Evolutionary conservation across 2,329 filamentous ascomycete genomes (phyloP), one percentile per base, ranked within the genome.

Genomic region (Colletotrichum camelliae): DNA sequence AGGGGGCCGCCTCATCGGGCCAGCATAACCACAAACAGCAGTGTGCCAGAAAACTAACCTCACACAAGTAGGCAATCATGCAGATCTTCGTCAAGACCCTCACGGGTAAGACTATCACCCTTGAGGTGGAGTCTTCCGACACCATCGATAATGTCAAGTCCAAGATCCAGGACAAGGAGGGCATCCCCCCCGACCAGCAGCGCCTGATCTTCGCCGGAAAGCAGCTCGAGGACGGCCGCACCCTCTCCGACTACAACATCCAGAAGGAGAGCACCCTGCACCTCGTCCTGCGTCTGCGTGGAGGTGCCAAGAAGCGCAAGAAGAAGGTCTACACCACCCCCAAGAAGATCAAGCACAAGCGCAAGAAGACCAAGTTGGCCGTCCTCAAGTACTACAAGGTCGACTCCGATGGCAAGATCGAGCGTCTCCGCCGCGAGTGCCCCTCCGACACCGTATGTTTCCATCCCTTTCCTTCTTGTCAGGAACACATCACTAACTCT

Each of bases 311-410:
- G 96, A 98, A 98, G 95, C 94, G 97, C 90, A 99, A 99, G 95
- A 98, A 98, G 96, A 99, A 99, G 96, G 97, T 99, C 83, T 99
- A 99, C 95, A 98, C 95, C 88, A 99, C 97, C 85, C 97, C 97
- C 88, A 99, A 99, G 96, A 99, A 99, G 96, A 99, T 99, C 94
- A 99, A 99, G 97, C 97, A 99, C 94, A 99, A 99, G 96, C 94
- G 96, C 92, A 99, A 98, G 96, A 99, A 99, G 96, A 98, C 95
- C 93, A 99, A 99, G 94, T 91, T 99, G 88, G 97, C 97, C 85
- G 96, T 99, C 83, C 96, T 99, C 89, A 99, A 99, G 94, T 99
- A 99, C 95, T 99, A 99, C 95, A 99, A 99, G 95, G 97, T 99
- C 84, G 97, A 98, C 89, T 95, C 95, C 84, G 97, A 99, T 85